Percentiles rank a stretch among this genome's conserved stretches.
phyloP scores from a whole-genome alignment of 73 alveolate genomes.

The Stentor roeselii region DNA sequence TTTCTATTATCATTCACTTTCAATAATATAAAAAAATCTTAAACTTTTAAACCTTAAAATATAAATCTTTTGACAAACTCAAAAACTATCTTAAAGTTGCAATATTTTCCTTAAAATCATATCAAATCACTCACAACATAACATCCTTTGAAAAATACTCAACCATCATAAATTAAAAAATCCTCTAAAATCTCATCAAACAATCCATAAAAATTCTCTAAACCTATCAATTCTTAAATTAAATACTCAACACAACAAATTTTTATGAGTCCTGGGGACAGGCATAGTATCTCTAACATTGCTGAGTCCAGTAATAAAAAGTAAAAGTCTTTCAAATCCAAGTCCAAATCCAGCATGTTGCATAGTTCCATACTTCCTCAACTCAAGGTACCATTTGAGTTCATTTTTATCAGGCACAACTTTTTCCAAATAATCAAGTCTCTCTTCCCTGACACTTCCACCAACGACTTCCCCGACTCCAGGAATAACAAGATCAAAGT shows the following conservation, averaged over 20 bases:
- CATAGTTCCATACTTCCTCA: conserved; percentile 59
- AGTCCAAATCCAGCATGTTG: conserved; percentile 99
- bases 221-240: neutral
- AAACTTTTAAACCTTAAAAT: too few relatives aligned
- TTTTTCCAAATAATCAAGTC: conserved; percentile 74
- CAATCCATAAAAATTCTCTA: neutral
- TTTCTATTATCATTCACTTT: too few relatives aligned
- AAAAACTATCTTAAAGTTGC: too few relatives aligned
- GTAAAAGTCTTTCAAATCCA: conserved; percentile 97
- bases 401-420: conserved; percentile 38
- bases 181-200: too few relatives aligned
- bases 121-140: too few relatives aligned
- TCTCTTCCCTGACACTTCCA: conserved; percentile 97
- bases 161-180: too few relatives aligned
- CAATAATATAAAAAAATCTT: too few relatives aligned
- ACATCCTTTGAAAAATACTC: too few relatives aligned
- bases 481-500: conserved; percentile 97
- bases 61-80: too few relatives aligned
- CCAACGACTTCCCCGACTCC: conserved; percentile 95
- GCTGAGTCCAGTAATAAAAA: conserved; percentile 95
- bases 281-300: conserved; percentile 99
- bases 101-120: too few relatives aligned
- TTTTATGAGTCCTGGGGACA: conserved; percentile 80
- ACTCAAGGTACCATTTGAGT: neutral
- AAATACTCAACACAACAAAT: neutral